phyloP scores from a whole-genome alignment of 495 filamentous ascomycete species.

The Penicillium daleae region DNA sequence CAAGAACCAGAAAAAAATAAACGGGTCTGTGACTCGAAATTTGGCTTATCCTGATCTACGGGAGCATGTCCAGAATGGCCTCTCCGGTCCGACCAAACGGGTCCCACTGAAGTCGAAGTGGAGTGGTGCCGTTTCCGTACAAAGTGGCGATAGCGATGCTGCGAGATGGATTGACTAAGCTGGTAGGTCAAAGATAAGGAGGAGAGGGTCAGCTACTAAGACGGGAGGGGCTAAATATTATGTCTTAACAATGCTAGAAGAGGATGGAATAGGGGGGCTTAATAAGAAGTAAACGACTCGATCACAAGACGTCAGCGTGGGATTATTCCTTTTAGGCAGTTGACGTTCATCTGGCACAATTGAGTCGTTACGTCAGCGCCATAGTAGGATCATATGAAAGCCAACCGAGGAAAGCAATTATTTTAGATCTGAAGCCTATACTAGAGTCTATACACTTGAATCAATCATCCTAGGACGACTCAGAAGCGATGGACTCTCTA shows the following conservation, averaged over 20 bases:
- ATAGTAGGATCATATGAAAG: constrained; percentile 17
- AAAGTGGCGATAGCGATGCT: constrained; percentile 23
- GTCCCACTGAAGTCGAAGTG: constrained; percentile 28
- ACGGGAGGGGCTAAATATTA: background rate
- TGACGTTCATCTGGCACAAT: constrained; percentile 13
- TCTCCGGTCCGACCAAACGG: constrained; percentile 36
- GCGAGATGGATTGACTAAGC: constrained; percentile 22
- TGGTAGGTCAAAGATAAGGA: constrained; percentile 7
- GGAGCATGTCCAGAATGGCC: constrained; percentile 32
- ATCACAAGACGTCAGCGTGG: background rate
- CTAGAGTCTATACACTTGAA: background rate
- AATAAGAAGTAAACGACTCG: background rate
- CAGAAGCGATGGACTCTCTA: background rate
- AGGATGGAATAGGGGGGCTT: background rate
- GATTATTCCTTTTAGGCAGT: background rate
- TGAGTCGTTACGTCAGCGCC: constrained; percentile 27
- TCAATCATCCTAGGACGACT: background rate
- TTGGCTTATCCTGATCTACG: constrained; percentile 32
- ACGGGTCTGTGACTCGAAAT: constrained; percentile 18
- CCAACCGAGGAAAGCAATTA: background rate
- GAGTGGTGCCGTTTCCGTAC: constrained; percentile 31
- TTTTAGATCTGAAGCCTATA: background rate
- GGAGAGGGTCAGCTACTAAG: no score
- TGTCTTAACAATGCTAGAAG: background rate
- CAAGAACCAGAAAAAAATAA: constrained; percentile 21